These are phyloP conservation scores for Medicago lupulina DNA, from an alignment of 306 rosid genomes.

Conservation along the genomic window DNA sequence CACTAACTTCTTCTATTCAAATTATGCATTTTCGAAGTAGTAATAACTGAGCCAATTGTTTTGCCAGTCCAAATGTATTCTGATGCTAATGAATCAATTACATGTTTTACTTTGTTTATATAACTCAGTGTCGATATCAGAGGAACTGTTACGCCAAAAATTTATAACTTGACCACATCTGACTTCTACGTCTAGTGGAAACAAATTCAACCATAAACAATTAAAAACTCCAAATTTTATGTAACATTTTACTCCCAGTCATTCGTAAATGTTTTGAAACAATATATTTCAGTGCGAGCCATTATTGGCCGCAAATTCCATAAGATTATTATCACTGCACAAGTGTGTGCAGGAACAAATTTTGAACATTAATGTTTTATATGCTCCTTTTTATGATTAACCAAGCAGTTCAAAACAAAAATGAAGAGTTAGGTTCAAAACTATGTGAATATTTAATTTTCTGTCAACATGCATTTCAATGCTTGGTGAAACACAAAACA, in stretches of 20 bases:
- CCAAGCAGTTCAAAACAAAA: too few relatives aligned
- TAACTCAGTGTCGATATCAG: constrained; percentile 58
- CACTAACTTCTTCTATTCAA: constrained; percentile 34
- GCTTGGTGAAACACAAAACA: neutral
- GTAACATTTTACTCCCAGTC: constrained; percentile 20
- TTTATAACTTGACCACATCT: constrained; percentile 54
- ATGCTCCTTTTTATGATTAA: too few relatives aligned
- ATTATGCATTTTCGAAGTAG: constrained; percentile 13
- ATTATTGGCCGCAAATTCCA: constrained; percentile 17
- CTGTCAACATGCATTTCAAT: neutral
- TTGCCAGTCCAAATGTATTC: constrained; percentile 27
- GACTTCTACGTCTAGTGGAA: constrained; percentile 49
- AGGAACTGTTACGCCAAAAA: constrained; percentile 69
- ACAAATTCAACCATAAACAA: constrained; percentile 28
- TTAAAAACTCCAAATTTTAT: neutral
- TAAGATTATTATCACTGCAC: constrained; percentile 12
- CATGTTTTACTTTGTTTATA: constrained; percentile 39
- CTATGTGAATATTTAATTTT: neutral
- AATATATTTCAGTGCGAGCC: neutral
- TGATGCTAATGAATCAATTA: constrained; percentile 1
- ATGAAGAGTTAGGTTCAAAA: neutral
- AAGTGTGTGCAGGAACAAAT: constrained; percentile 12
- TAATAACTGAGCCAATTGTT: constrained; percentile 8
- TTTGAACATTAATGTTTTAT: neutral
- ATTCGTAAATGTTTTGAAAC: constrained; percentile 18